A percentile compares a stretch with the other conserved stretches of the same genome.
Evolutionary conservation across 1,284 basidiomycete genomes (phyloP).

Genomic region (Boletus mariae): DNA sequence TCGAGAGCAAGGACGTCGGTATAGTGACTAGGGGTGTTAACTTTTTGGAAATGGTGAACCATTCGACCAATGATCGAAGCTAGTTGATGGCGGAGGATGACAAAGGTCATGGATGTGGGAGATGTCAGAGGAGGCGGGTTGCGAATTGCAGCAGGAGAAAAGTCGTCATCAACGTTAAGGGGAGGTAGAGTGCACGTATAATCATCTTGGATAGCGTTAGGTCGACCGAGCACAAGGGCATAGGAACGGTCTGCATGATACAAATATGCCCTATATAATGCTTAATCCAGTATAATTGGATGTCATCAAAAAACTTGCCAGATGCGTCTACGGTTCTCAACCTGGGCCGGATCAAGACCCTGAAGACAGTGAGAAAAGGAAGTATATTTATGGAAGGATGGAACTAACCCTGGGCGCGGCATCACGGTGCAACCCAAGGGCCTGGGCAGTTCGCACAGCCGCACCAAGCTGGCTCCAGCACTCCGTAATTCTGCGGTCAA

Average conservation of each 20-base stretch:
- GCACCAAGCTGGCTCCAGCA: slow-evolving; percentile 95
- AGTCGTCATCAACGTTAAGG: slow-evolving; percentile 78
- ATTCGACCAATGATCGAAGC: slow-evolving; percentile 87
- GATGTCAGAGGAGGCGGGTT: slow-evolving; percentile 56
- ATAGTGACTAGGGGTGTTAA: slow-evolving; percentile 79
- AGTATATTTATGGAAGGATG: slow-evolving; percentile 1
- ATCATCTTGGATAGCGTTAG: slow-evolving; percentile 83
- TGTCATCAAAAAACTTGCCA: slow-evolving; percentile 51
- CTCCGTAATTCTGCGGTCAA: slow-evolving; percentile 86
- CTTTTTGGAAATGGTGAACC: slow-evolving; percentile 93
- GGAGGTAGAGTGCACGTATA: slow-evolving; percentile 84
- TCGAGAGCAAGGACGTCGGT: slow-evolving; percentile 82
- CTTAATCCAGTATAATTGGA: slow-evolving; percentile 11
- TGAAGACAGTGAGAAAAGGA: slow-evolving; percentile 30
- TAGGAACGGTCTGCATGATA: slow-evolving; percentile 92
- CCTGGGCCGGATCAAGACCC: slow-evolving; percentile 74
- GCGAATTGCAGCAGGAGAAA: slow-evolving; percentile 38
- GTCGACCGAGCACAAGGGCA: slow-evolving; percentile 87
- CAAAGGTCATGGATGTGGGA: slow-evolving; percentile 85
- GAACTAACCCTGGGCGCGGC: slow-evolving; percentile 74
- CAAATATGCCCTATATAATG: slow-evolving; percentile 68
- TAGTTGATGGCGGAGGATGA: slow-evolving; percentile 82
- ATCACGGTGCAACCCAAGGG: slow-evolving; percentile 89
- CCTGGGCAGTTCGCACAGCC: slow-evolving; percentile 90
- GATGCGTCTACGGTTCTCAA: slow-evolving; percentile 87